Percentiles rank a stretch among this genome's conserved stretches.
Evolutionary conservation across 2,329 filamentous ascomycete species (phyloP).

Genomic region (Zopfia rhizophila): DNA sequence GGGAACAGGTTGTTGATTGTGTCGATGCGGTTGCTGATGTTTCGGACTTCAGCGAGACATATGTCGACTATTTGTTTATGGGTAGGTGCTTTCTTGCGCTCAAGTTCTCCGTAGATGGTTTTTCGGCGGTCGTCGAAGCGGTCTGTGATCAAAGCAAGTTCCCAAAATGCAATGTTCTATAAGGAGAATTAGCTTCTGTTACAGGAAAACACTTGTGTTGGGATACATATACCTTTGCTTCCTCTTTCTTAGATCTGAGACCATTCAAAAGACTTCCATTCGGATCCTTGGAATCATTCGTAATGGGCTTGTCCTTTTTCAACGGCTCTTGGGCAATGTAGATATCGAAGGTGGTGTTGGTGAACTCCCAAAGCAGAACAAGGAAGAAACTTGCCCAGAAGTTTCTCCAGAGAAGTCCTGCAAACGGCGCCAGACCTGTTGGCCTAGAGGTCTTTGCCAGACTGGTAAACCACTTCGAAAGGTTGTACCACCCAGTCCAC

Average conservation of each 20-base stretch:
- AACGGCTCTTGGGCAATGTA: constrained; percentile 83
- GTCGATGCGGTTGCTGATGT: constrained; percentile 74
- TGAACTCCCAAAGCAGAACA: constrained; percentile 77
- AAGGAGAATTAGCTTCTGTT: constrained; percentile 17
- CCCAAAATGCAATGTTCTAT: constrained; percentile 89
- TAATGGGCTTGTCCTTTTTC: constrained; percentile 86
- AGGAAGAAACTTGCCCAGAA: constrained; percentile 71
- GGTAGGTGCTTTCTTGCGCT: constrained; percentile 79
- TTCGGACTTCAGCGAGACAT: constrained; percentile 75
- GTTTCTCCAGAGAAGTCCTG: constrained; percentile 65
- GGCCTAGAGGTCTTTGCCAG: constrained; percentile 74
- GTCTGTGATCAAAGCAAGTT: constrained; percentile 81
- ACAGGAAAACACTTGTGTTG: background rate
- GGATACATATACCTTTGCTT: constrained; percentile 70
- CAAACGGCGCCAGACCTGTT: constrained; percentile 67
- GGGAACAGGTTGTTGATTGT: constrained; percentile 47
- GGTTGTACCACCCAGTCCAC: constrained; percentile 68
- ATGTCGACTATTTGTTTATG: constrained; percentile 81
- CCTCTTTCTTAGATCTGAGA: constrained; percentile 82
- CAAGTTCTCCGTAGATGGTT: constrained; percentile 86
- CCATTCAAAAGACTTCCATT: constrained; percentile 90
- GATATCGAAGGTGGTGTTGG: constrained; percentile 80
- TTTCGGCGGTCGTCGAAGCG: constrained; percentile 79
- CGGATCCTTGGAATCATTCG: constrained; percentile 85
- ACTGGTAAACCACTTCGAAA: constrained; percentile 78